A percentile compares a stretch with the other conserved stretches of the same genome.
phyloP scores from a whole-genome alignment of 2,329 filamentous ascomycete species.

The Xylariaceae sp. region DNA sequence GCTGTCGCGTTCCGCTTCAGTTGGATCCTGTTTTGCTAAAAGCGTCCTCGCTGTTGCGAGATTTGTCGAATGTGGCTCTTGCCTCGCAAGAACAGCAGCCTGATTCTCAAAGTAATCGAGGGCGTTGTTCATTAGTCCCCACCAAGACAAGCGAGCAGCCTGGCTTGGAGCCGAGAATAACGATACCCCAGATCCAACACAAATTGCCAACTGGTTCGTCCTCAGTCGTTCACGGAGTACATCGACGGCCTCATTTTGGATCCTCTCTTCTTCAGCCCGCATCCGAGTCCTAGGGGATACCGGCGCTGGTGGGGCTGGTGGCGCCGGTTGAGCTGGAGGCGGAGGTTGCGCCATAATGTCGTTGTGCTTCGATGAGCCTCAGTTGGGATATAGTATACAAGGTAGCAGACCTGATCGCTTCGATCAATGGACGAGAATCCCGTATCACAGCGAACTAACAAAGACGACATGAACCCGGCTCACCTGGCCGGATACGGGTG shows the following conservation, averaged over 20 bases:
- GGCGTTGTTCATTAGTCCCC: conserved; percentile 9
- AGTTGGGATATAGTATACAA: too few relatives aligned
- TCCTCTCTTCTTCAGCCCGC: conserved; percentile 1
- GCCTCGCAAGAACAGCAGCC: not conserved
- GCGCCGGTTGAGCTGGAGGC: not conserved
- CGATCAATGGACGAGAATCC: too few relatives aligned
- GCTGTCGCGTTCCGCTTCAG: conserved; percentile 8
- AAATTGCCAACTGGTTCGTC: conserved; percentile 9
- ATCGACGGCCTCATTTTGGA: conserved; percentile 5
- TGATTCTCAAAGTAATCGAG: conserved; percentile 15
- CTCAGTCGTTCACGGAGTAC: conserved; percentile 7
- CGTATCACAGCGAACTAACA: too few relatives aligned
- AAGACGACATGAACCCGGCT: too few relatives aligned
- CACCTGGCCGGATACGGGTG: too few relatives aligned
- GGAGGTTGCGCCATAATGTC: too few relatives aligned
- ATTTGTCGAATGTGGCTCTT: not conserved
- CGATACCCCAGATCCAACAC: conserved; percentile 14
- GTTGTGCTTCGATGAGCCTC: too few relatives aligned
- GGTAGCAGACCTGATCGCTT: too few relatives aligned
- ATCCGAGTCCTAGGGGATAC: not conserved
- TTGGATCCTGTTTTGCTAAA: not conserved
- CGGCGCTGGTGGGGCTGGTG: not conserved
- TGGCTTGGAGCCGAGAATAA: conserved; percentile 8
- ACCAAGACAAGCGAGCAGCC: conserved; percentile 13
- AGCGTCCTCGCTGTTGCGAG: not conserved